Base-by-base conservation (phyloP, 495 filamentous ascomycete species). In the Xanthoparmelia taractica region DNA sequence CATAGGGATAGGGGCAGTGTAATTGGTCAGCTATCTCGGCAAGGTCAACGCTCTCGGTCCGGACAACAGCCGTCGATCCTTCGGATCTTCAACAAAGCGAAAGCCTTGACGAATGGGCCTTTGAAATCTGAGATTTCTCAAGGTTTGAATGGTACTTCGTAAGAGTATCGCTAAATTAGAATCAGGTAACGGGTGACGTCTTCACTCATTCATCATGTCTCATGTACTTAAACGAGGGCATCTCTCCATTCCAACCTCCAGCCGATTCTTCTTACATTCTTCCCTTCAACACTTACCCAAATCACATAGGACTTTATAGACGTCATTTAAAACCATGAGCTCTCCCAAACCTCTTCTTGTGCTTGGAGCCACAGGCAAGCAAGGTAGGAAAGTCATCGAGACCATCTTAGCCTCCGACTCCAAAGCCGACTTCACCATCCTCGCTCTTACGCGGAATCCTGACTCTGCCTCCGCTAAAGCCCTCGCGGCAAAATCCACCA, bases 351-450 rank as follows among this genome's bases (percentile, higher is more conserved):
- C 75, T n/a, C 69, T 87, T 58, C 79, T 89, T 52, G 71, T 91
- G 62, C 84, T 86, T 27, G 87, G 88, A 25, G 88, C 85, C 7
- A 92, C 86, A 1, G 87, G 87, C 70, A 82, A 87, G 65, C 89
- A 91, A 72, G 88, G 89, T 61, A 80, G 84, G 34, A 77, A 80
- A 17, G 72, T 86, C 40, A 76, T 92, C 67, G 71, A 80, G 6
- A 80, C 78, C 58, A 81, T 91, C 38, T 72, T 86, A 23, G 56
- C 67, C 18, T 65, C 71, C 33, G 73, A 74, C 8, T 56, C 74
- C 47, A 54, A 65, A 5, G 61, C 73, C n/a, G 68, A 75, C 31
- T 77, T 86, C 71, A 79, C 84, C 58, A 84, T 92, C 67, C 80
- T 91, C 20, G 89, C 85, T 25, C 75, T 91, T 18, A 91, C 88